phyloP scores from a whole-genome alignment of 768 basidiomycete species.

The Russula dissimulans region DNA sequence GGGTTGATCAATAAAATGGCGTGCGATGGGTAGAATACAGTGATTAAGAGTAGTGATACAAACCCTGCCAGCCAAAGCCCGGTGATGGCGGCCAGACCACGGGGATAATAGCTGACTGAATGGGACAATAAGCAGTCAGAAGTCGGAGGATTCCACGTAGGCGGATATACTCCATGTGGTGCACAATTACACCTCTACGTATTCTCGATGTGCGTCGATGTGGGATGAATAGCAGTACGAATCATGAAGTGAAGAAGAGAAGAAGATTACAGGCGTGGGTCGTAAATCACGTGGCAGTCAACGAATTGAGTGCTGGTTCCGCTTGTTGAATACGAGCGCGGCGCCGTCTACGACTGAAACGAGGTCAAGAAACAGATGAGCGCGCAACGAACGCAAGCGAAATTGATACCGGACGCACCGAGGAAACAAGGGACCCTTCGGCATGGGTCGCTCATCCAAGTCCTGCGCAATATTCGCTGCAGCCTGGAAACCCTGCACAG shows the following conservation, averaged over 20 bases:
- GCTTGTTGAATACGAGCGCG: not conserved
- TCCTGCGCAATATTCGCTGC: conserved; percentile 89
- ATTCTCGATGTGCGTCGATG: not conserved
- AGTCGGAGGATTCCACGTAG: not conserved
- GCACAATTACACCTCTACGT: not conserved
- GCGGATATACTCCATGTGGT: not conserved
- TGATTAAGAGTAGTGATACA: not conserved
- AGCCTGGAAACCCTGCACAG: conserved; percentile 82
- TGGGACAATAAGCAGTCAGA: not conserved
- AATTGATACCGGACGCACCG: conserved; percentile 39
- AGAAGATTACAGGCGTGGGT: not conserved
- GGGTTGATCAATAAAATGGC: not conserved
- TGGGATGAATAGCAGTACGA: not conserved
- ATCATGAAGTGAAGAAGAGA: no score
- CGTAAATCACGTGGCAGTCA: not conserved
- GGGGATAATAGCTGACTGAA: not conserved
- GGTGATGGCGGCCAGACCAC: no score
- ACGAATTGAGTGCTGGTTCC: not conserved
- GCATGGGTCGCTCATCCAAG: conserved; percentile 87
- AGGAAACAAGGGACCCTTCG: conserved; percentile 78
- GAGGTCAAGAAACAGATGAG: not conserved
- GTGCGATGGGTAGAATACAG: not conserved
- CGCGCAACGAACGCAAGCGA: not conserved
- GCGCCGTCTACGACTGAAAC: conserved; percentile 14
- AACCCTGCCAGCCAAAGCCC: not conserved